These are phyloP conservation scores for Agrocybe pediades DNA, from an alignment of 768 basidiomycete genomes.

Conservation along the genomic window DNA sequence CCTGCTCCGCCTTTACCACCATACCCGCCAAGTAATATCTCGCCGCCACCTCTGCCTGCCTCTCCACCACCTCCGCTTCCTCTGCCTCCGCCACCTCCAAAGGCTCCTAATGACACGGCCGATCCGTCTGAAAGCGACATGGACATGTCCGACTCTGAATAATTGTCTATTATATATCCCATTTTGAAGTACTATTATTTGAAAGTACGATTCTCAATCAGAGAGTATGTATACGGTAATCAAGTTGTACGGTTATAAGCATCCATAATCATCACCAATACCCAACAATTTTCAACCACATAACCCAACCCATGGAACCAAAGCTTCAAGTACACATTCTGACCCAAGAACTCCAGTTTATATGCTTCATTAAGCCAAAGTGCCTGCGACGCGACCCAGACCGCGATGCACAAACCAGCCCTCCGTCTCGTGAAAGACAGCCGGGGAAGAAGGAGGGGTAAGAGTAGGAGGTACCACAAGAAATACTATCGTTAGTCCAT, in stretches of 20 bases:
- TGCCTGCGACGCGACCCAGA: constrained; percentile 82
- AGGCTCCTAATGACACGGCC: constrained; percentile 7
- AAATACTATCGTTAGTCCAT: constrained; percentile 71
- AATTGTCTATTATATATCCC: neutral
- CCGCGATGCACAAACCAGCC: constrained; percentile 39
- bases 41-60: constrained; percentile 10
- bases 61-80: constrained; percentile 6
- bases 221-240: neutral
- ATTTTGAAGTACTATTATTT: neutral
- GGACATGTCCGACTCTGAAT: constrained; percentile 38
- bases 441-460: constrained; percentile 79
- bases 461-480: constrained; percentile 90
- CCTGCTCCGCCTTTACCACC: constrained; percentile 20
- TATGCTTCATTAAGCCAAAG: constrained; percentile 94
- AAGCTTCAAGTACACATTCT: constrained; percentile 69
- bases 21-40: no score
- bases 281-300: constrained; percentile 78
- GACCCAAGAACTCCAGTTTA: constrained; percentile 83
- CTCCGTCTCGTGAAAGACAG: constrained; percentile 52
- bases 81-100: constrained; percentile 12
- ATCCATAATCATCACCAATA: constrained; percentile 58
- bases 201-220: neutral
- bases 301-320: constrained; percentile 83
- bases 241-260: constrained; percentile 4
- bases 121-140: constrained; percentile 31